phyloP scores from a whole-genome alignment of 2,329 filamentous ascomycete species.

The Verruconis gallopava region DNA sequence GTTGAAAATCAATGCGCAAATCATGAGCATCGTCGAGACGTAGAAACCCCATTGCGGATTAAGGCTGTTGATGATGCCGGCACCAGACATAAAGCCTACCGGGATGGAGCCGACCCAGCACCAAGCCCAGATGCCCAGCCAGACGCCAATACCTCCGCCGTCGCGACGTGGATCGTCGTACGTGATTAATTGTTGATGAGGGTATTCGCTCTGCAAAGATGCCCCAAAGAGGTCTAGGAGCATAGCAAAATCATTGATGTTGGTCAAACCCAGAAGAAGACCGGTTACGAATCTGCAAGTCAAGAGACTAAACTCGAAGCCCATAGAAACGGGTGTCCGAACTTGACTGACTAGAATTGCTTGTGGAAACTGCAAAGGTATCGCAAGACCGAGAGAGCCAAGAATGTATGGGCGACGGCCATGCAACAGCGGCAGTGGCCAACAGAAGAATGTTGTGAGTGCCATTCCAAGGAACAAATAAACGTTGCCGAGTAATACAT shows the following conservation, averaged over 20 bases:
- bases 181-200: slow-evolving; percentile 59
- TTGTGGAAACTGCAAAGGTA: slow-evolving; percentile 65
- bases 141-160: slow-evolving; percentile 67
- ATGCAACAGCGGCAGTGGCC: slow-evolving; percentile 63
- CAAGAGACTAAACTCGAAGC: slow-evolving; percentile 49
- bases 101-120: slow-evolving; percentile 61
- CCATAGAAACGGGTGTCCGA: slow-evolving; percentile 41
- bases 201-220: slow-evolving; percentile 57
- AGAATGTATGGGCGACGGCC: slow-evolving; percentile 69
- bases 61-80: slow-evolving; percentile 50
- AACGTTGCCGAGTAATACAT: slow-evolving; percentile 60
- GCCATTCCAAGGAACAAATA: slow-evolving; percentile 59
- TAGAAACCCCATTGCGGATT: slow-evolving; percentile 66
- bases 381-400: slow-evolving; percentile 50
- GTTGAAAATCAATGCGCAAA: slow-evolving; percentile 53
- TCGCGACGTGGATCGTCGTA: slow-evolving; percentile 57
- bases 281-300: slow-evolving; percentile 54
- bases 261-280: slow-evolving; percentile 57
- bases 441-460: slow-evolving; percentile 55
- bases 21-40: slow-evolving; percentile 54
- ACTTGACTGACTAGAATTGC: slow-evolving; percentile 49
- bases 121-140: slow-evolving; percentile 68
- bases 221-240: slow-evolving; percentile 65
- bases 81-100: slow-evolving; percentile 59
- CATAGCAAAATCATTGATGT: slow-evolving; percentile 62